Base-by-base conservation (phyloP, 768 basidiomycete species). In the Gymnopilus dilepis region DNA sequence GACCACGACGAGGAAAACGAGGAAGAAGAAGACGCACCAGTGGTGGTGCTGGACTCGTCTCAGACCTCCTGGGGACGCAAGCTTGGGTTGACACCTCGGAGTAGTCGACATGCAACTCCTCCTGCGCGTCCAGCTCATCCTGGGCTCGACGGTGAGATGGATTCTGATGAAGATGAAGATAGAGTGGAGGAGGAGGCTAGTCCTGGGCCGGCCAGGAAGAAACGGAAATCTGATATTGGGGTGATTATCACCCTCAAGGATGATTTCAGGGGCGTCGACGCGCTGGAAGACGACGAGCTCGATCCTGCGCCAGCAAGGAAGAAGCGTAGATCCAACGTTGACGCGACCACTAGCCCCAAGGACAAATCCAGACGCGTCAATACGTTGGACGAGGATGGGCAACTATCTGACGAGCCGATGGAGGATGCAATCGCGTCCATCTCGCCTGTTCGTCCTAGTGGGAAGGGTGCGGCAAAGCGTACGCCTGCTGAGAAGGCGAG, bases 181-280 rank as follows among this genome's bases (percentile, higher is more conserved):
- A n/a, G n/a, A n/a, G n/a, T n/a, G n/a, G 22, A 28, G 11, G 58
- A 59, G 33, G 52, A 59, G n/a, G 58, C n/a, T 30, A n/a, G 42
- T 7, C n/a, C 21, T 30, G 31, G 21, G n/a, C 59, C 54, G 24
- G 73, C 73, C 21, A 68, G 67, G 62, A 87, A 84, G 74, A 82
- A 79, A 37, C 66, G 63, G 3, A 72, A 70, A 56, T 56, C 66
- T 9, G 65, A 66, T 33, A 8, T 47, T 6, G 65, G 59, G 19
- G 28, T 45, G 8, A 31, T 52, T 19, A 13, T 52, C 15, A 41
- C 38, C 11, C 15, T 24, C 12, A 48, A 41, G 28, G 30, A n/a
- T n/a, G n/a, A n/a, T n/a, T n/a, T n/a, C n/a, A n/a, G n/a, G n/a
- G n/a, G n/a, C n/a, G n/a, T n/a, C n/a, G n/a, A n/a, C n/a, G n/a